Percentiles rank a stretch among this genome's conserved stretches.
phyloP scores from a whole-genome alignment of 129 eudicot species.

The Chrysanthemum lavandulifolium region DNA sequence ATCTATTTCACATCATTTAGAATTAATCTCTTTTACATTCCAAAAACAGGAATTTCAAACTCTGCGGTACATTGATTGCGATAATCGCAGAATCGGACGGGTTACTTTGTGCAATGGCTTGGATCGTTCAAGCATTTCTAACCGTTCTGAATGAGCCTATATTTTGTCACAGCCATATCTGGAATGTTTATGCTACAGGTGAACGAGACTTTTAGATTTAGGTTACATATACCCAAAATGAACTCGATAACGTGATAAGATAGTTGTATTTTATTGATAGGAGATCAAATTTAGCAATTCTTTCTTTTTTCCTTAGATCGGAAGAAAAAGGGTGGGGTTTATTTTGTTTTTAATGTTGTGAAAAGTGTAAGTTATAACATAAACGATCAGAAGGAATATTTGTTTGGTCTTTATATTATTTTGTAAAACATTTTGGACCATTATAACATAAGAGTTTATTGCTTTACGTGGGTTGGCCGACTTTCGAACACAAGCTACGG shows the following conservation, averaged over 20 bases:
- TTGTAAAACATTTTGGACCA: neutral
- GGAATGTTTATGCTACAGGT: conserved; percentile 81
- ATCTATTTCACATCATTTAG: too few species aligned
- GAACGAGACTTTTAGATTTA: conserved; percentile 65
- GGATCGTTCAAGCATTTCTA: conserved; percentile 91
- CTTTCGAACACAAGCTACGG: too few species aligned
- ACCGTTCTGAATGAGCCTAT: conserved; percentile 76
- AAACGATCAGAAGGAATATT: too few species aligned
- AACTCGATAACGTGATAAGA: conserved; percentile 9
- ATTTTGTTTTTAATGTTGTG: conserved; percentile 2
- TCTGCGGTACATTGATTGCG: too few species aligned
- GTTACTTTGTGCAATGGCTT: conserved; percentile 22
- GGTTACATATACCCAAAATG: neutral
- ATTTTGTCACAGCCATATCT: conserved; percentile 70
- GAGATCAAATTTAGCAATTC: neutral
- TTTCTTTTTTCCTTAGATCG: too few species aligned
- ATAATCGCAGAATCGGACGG: too few species aligned
- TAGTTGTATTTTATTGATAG: neutral
- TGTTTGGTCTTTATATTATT: too few species aligned
- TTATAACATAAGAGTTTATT: neutral
- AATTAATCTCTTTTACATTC: too few species aligned
- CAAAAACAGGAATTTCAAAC: too few species aligned
- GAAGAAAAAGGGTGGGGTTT: too few species aligned
- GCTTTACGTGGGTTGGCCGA: too few species aligned
- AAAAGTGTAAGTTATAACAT: conserved; percentile 12